Base-by-base conservation (phyloP, 148 eudicot species). In the Cornus florida region DNA sequence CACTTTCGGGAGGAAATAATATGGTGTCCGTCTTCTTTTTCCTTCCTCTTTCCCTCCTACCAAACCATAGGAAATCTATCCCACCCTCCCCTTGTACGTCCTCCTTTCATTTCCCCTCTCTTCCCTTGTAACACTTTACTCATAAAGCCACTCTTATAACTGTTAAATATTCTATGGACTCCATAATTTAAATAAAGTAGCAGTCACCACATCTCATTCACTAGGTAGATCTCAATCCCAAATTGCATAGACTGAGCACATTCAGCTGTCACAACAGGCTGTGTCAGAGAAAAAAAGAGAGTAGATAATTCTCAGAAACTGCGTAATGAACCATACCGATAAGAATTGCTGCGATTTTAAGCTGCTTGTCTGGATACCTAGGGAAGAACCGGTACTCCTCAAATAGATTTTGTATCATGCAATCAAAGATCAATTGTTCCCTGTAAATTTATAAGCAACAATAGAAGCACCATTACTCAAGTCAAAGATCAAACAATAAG, bases 381-480 rank as follows among this genome's bases (percentile, higher is more conserved):
- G 77, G 67, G 48, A 74, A 74, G 23, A 59, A 74, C 41, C 48
- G 23, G 28, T 7, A 74, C 67, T 74, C 77, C 24, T n/a, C 77
- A 19, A 74, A 74, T 32, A 74, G 67, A 22, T 74, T 74, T 10
- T 35, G 17, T 57, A 74, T 59, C 50, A 74, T 64, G 41, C 10
- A 64, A 16, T 59, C 68, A 57, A 74, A 50, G 20, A 59, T 74
- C 48, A 35, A 74, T 74, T 33, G 67, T 41, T 74, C 68, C 67
- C 77, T 74, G 77, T 43, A 66, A 74, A 33, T 65, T 57, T 33
- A 20, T 9, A 10, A 10, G 13, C 60, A 31, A 38, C 53, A 22
- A 19, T 72, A 5, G 48, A 38, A 35, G 46, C 14, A 43, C 56
- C 10, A 41, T 71, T 41, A 39, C 56, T 41, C 56, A 41, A 73